Conservation (phyloP, 495 filamentous ascomycete species). For the Neurospora terricola region DNA sequence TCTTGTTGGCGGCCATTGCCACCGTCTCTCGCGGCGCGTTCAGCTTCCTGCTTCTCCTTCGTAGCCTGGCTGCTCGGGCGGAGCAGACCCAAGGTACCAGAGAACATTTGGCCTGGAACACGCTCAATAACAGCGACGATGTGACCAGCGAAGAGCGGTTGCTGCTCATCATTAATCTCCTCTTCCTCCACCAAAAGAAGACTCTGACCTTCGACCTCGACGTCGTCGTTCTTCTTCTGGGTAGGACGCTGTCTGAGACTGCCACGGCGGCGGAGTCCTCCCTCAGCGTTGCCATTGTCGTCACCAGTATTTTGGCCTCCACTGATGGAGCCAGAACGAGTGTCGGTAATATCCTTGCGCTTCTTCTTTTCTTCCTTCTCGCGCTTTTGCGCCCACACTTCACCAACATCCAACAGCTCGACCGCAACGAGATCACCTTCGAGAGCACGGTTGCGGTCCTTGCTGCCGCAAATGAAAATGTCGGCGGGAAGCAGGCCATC, state of each 20-base stretch:
- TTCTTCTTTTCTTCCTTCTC: conserved; percentile 99
- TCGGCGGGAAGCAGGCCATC: conserved; percentile 86
- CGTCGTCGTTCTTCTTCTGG: conserved; percentile 99
- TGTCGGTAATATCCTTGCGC: conserved; percentile 95
- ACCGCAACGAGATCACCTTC: conserved; percentile 94
- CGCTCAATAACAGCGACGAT: conserved; percentile 96
- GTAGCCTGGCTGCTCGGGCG: conserved; percentile 97
- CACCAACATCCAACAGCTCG: conserved; percentile 94
- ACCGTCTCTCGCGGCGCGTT: conserved; percentile 85
- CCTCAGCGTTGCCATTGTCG: conserved; percentile 59
- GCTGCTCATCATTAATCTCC: conserved; percentile 96
- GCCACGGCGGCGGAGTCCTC: conserved; percentile 81
- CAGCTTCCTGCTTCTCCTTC: conserved; percentile 98
- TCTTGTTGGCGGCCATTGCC: conserved; percentile 63
- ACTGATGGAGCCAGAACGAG: conserved; percentile 62
- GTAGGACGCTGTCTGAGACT: conserved; percentile 94
- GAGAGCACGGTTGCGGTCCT: conserved; percentile 90
- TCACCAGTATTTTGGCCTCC: conserved; percentile 55
- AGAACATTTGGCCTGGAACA: conserved; percentile 98
- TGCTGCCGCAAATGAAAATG: conserved; percentile 99
- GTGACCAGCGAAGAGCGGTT: conserved; percentile 93
- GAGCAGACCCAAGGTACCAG: conserved; percentile 83
- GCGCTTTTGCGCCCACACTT: conserved; percentile 96
- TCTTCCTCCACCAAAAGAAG: conserved; percentile 94
- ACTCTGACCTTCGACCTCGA: conserved; percentile 97